Conservation (phyloP, 441 rosid species). For the Jatropha multifida region DNA sequence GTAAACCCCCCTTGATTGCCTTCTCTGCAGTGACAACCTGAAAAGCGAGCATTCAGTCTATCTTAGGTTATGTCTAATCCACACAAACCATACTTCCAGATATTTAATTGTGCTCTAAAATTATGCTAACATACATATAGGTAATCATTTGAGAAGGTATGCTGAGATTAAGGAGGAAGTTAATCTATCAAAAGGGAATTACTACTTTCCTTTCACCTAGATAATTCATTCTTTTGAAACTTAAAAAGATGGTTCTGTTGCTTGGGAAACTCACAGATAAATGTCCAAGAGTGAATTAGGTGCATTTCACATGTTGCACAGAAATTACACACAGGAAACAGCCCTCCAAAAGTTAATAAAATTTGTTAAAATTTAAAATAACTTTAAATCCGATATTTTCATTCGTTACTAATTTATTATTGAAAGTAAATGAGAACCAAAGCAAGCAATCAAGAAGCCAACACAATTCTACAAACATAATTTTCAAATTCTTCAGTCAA, state of each 20-base stretch:
- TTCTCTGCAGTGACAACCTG: constrained; percentile 78
- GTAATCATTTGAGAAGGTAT: neutral
- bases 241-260: neutral
- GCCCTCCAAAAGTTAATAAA: neutral
- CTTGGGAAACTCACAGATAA: neutral
- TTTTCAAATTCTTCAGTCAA: neutral
- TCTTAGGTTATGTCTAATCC: neutral
- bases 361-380: neutral
- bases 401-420: neutral
- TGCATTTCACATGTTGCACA: neutral
- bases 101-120: neutral
- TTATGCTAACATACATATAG: constrained; percentile 7
- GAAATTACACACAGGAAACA: neutral
- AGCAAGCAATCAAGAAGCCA: neutral
- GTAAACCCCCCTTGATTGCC: constrained; percentile 74
- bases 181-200: neutral
- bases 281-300: neutral
- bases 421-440: neutral
- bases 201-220: neutral
- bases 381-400: neutral
- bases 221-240: neutral
- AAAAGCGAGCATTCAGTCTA: constrained; percentile 5
- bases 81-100: constrained; percentile 16
- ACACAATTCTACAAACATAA: neutral
- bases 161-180: neutral